Conservation (phyloP, 768 basidiomycete species). For the Filobasidium floriforme region DNA sequence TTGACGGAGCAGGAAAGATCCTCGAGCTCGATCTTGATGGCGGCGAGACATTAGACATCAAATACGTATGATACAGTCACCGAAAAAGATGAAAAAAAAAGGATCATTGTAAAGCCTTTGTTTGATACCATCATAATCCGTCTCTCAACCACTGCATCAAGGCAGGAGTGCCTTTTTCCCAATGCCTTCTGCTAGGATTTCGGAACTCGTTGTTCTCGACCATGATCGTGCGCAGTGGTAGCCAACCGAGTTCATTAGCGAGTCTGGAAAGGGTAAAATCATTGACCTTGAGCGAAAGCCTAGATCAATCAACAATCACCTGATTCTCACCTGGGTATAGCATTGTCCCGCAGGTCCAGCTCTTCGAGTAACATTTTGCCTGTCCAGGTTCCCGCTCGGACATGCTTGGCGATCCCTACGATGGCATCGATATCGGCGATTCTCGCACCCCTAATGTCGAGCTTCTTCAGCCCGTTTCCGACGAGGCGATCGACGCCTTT, state of each 20-base stretch:
- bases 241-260: slow-evolving; percentile 20
- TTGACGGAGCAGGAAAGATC: not conserved
- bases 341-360: slow-evolving; percentile 24
- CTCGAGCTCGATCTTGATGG: slow-evolving; percentile 2
- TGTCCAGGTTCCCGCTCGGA: slow-evolving; percentile 4
- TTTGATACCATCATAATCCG: not conserved
- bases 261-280: slow-evolving; percentile 9
- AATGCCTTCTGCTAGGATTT: slow-evolving; percentile 21
- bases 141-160: slow-evolving; percentile 23
- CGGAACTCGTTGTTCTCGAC: slow-evolving; percentile 30
- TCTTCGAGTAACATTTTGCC: slow-evolving; percentile 12
- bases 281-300: not conserved
- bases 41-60: slow-evolving; percentile 8
- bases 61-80: not conserved
- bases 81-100: not conserved
- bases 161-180: slow-evolving; percentile 25
- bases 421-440: slow-evolving; percentile 12
- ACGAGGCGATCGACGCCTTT: slow-evolving; percentile 12
- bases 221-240: slow-evolving; percentile 22
- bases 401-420: slow-evolving; percentile 11
- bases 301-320: not conserved
- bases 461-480: slow-evolving; percentile 14
- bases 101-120: not conserved
- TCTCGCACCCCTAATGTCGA: slow-evolving; percentile 8
- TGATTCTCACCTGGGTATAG: not conserved